A percentile compares a stretch with the other conserved stretches of the same genome.
Evolutionary conservation across 2,329 filamentous ascomycete genomes (phyloP).

Genomic region (Pseudogymnoascus sp.): DNA sequence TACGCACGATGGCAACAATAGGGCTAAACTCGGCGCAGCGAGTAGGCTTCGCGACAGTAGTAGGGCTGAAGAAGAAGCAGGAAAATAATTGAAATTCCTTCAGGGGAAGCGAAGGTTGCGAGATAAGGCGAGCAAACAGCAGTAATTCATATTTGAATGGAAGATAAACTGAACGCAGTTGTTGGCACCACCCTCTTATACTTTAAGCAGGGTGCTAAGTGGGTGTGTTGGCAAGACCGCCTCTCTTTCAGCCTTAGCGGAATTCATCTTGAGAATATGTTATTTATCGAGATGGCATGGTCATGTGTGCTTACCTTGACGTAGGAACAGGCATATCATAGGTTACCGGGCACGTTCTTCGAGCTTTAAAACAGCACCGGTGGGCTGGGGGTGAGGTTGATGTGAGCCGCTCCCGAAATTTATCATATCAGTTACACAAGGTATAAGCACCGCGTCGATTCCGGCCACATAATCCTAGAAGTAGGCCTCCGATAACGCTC

Average conservation of each 20-base stretch:
- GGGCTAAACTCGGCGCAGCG: neutral
- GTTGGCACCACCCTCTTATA: neutral
- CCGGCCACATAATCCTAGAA: neutral
- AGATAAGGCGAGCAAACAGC: neutral
- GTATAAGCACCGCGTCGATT: neutral
- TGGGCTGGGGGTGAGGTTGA: neutral
- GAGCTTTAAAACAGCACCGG: neutral
- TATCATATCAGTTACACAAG: neutral
- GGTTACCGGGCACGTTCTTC: neutral
- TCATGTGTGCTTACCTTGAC: conserved; percentile 5
- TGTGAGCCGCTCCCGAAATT: neutral
- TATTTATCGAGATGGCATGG: neutral
- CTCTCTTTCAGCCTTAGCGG: neutral
- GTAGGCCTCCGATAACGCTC: conserved; percentile 2
- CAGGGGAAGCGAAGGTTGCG: neutral
- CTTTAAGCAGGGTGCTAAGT: neutral
- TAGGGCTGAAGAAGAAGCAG: neutral
- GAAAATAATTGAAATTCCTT: conserved; percentile 2
- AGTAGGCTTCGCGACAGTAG: neutral
- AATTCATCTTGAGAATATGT: neutral
- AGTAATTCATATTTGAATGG: neutral
- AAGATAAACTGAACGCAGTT: neutral
- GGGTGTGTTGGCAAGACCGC: neutral
- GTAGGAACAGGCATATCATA: neutral
- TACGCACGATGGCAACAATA: neutral